Evolutionary conservation across 768 basidiomycete genomes (phyloP).

Genomic region (Rhizopogon roseolus): DNA sequence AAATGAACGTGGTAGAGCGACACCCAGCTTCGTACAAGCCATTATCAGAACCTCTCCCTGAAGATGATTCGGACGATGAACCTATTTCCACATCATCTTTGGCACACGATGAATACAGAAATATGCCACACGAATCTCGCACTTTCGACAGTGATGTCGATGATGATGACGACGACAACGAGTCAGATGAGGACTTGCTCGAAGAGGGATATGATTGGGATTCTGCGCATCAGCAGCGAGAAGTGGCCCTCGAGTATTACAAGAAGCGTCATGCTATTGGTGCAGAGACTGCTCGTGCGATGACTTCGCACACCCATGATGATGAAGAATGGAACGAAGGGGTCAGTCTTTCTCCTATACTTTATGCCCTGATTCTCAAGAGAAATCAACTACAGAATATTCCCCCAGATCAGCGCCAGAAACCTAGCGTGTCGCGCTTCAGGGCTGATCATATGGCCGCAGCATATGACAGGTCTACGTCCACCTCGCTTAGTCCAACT

Average conservation of each 20-base stretch:
- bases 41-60: not conserved
- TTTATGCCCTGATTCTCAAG: constrained; percentile 1
- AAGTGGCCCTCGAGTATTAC: constrained; percentile 69
- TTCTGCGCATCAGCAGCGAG: constrained; percentile 63
- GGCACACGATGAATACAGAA: constrained; percentile 16
- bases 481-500: constrained; percentile 37
- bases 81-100: constrained; percentile 35
- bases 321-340: constrained; percentile 40
- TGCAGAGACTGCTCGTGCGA: constrained; percentile 44
- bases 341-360: constrained; percentile 25
- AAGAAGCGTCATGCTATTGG: constrained; percentile 55
- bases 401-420: constrained; percentile 37
- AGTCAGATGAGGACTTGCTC: constrained; percentile 33
- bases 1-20: constrained; percentile 66
- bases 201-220: constrained; percentile 57
- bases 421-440: constrained; percentile 58
- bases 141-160: constrained; percentile 18
- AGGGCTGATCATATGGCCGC: constrained; percentile 52
- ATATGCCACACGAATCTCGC: constrained; percentile 10
- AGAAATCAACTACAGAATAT: constrained; percentile 29
- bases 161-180: constrained; percentile 25
- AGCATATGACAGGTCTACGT: constrained; percentile 40
- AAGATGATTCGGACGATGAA: constrained; percentile 68
- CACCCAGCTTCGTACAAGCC: constrained; percentile 29
- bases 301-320: constrained; percentile 43